A percentile compares a stretch with the other conserved stretches of the same genome.
phyloP scores from a whole-genome alignment of 148 eudicot species.

The Polygonum aviculare region DNA sequence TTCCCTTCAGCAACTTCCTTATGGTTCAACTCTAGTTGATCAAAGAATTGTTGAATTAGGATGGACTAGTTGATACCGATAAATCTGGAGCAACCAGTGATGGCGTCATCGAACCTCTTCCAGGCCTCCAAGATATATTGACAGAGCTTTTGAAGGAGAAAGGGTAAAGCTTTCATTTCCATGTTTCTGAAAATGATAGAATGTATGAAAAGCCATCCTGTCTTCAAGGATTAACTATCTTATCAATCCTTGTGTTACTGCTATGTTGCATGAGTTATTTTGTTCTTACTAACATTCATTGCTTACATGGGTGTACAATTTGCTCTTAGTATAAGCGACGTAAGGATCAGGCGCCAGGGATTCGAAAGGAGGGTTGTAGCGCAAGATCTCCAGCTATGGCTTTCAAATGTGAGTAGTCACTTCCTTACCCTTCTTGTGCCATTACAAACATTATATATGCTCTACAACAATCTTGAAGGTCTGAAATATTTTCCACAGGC shows the following conservation, averaged over 20 bases:
- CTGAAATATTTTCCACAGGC: constrained; percentile 38
- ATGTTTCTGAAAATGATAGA: too few species aligned
- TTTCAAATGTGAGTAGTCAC: constrained; percentile 64
- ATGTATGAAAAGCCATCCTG: too few species aligned
- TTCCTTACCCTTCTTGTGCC: neutral
- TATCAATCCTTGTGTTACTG: neutral
- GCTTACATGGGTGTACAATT: neutral
- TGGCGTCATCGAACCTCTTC: constrained; percentile 70
- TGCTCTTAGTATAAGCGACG: constrained; percentile 45
- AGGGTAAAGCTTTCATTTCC: constrained; percentile 43
- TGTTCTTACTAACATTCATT: neutral
- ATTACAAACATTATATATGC: neutral
- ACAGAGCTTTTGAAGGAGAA: constrained; percentile 67
- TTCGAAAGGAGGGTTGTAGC: constrained; percentile 96
- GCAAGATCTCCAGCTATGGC: constrained; percentile 97
- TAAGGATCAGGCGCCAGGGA: constrained; percentile 82
- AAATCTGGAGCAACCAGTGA: constrained; percentile 26
- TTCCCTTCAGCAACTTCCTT: neutral
- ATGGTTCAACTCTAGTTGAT: neutral
- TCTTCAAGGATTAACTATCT: too few species aligned
- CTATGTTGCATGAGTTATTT: neutral
- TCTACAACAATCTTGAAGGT: neutral
- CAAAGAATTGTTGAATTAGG: constrained; percentile 31
- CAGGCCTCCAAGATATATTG: constrained; percentile 68
- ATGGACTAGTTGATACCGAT: constrained; percentile 37